phyloP scores from a whole-genome alignment of 805 yeast species.

The Vanderwaltozyma tropicalis region DNA sequence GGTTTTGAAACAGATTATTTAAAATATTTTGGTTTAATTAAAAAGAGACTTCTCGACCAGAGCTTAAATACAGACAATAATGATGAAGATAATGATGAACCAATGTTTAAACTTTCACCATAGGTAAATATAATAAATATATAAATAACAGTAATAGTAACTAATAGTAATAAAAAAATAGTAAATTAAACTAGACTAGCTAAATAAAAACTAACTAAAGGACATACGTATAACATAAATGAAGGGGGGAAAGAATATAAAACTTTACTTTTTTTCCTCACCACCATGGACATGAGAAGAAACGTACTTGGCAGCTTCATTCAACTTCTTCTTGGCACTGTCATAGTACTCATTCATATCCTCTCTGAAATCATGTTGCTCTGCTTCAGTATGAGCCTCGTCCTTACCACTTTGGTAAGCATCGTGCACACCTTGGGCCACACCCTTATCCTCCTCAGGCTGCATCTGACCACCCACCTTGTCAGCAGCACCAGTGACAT shows the following conservation, averaged over 20 bases:
- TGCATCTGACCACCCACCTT: slow-evolving; percentile 45
- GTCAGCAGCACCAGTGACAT: slow-evolving; percentile 57
- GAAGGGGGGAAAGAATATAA: not conserved
- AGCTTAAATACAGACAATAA: not conserved
- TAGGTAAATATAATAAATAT: not conserved
- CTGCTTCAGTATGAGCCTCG: slow-evolving; percentile 29
- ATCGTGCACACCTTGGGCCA: slow-evolving; percentile 60
- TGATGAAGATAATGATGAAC: slow-evolving; percentile 3
- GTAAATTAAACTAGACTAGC: not conserved
- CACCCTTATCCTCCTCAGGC: slow-evolving; percentile 61
- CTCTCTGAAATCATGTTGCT: slow-evolving; percentile 36
- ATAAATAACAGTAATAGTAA: too few relatives aligned
- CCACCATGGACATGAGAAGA: slow-evolving; percentile 48
- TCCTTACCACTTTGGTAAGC: slow-evolving; percentile 44
- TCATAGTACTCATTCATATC: slow-evolving; percentile 51
- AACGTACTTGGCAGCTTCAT: slow-evolving; percentile 36
- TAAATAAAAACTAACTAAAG: too few relatives aligned
- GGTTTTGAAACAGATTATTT: slow-evolving; percentile 29
- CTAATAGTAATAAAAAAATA: too few relatives aligned
- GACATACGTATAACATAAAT: too few relatives aligned
- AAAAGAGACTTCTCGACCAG: slow-evolving; percentile 10
- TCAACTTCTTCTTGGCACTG: slow-evolving; percentile 42
- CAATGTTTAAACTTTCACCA: not conserved
- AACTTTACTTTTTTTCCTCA: slow-evolving; percentile 2
- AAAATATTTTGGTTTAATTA: slow-evolving; percentile 16